Percentiles rank a stretch among this genome's conserved stretches.
Evolutionary conservation across 23 red algal genomes (phyloP).

Genomic region (Gracilariopsis chorda): DNA sequence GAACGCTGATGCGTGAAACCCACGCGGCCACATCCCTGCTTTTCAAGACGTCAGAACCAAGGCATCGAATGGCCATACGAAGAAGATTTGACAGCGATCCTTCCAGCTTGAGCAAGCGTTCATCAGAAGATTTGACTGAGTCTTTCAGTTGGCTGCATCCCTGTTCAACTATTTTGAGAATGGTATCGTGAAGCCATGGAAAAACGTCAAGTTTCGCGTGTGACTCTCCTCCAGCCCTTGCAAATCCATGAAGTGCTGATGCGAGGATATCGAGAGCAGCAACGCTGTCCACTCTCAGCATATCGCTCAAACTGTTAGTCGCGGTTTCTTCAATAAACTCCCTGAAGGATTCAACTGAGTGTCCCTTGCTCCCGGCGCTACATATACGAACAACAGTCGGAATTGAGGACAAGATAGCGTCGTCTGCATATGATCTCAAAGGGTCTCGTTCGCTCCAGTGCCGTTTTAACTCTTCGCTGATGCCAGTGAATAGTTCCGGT

Average conservation of each 20-base stretch:
- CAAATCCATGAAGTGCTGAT: conserved; percentile 10
- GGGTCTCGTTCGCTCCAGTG: not conserved
- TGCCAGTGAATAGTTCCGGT: not conserved
- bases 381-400: conserved; percentile 10
- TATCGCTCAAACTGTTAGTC: not conserved
- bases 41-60: not conserved
- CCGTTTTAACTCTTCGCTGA: not conserved
- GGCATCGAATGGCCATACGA: not conserved
- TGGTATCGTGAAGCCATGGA: not conserved
- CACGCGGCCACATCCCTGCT: not conserved
- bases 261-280: conserved; percentile 20
- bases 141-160: not conserved
- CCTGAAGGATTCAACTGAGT: conserved; percentile 10
- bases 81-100: not conserved
- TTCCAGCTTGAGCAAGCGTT: not conserved
- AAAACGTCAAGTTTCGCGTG: no score
- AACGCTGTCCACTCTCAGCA: not conserved
- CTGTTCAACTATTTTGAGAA: not conserved
- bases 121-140: not conserved
- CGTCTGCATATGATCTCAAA: not conserved
- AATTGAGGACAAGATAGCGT: not conserved
- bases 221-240: no score
- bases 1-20: not conserved
- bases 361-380: not conserved
- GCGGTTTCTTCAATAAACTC: not conserved